Evolutionary conservation across 352 stramenopile species (phyloP), one percentile per base, ranked within the genome.

Genomic region (Halophytophthora batemanensis): DNA sequence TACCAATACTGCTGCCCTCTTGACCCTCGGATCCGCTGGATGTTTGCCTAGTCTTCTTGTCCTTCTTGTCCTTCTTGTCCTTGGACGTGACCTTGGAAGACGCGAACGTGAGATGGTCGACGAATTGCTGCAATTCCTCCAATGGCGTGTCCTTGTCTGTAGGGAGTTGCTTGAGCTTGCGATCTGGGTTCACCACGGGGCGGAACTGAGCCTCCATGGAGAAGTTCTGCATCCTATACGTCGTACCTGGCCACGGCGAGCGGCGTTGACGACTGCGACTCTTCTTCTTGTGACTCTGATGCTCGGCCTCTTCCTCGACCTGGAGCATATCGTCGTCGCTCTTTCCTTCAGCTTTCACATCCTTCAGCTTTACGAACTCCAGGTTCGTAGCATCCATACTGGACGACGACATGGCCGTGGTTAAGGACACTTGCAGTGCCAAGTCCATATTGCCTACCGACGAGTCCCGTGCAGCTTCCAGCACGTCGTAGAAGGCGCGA

Each of bases 151-250:
- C 63, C 6, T 66, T 69, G 15, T 50, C 51, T 25, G 25, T 61
- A 17, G 28, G 47, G 14, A 74, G 45, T n/a, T 85, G 50, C n/a
- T 70, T 73, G 0, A 81, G 52, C 48, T 78, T 70, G 1, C 80
- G 71, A 17, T 74, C 43, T 0, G 71, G 69, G 13, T 85, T 85
- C 22, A 84, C 65, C 11, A 73, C 57, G 0, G 69, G 72, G 12
- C 80, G 67, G 29, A 88, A 86, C 23, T 81, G 59, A 12, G 79
- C 75, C 21, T 75, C 53, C 36, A 84, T 74, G 0, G 66, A 61
- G 23, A 90, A 78, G 41, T 88, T 83, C 45, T 82, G 70, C 73
- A 90, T 90, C 41, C 74, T 74, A 69, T 90, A 90, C 33, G 79
- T 87, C 22, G 69, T 80, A 43, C 79, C 79, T 4, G 73, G 65